Base-by-base conservation (phyloP, 345 rosid genomes). In the Stellera chamaejasme region DNA sequence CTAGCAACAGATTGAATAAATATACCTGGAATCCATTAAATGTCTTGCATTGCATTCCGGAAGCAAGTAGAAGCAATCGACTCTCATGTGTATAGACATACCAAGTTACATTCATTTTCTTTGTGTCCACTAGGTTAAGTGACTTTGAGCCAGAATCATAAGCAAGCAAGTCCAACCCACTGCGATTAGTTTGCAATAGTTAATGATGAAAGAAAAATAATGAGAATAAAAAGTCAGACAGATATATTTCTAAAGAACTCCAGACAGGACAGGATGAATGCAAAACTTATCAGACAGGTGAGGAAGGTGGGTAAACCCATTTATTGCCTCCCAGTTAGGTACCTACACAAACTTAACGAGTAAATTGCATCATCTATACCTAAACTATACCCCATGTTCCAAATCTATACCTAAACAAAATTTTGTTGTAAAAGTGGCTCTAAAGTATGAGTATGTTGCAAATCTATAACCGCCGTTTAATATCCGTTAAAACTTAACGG, bases 11-110 rank as follows among this genome's bases (percentile, higher is more conserved):
- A 50, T 56, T 52, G 63, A 23, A 10, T 12, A 59, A 32, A 13
- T 52, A 52, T 66, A 90, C 97, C 96, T 93, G 97, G 78, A 87
- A 87, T 68, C 96, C 99, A 71, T 66, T 75, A 68, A 94, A 74
- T 42, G 76, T 75, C 76, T 81, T 85, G 95, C 95, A 87, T 64
- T 90, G 96, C 88, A 94, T 75, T 75, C 97, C 97, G 6, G 97
- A 87, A 56, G 99, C 97, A 77, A 94, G 96, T 71, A 90, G 96
- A 78, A 90, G 79, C 81, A 90, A 66, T 63, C 99, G 88, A 66
- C 95, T 87, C 61, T 90, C 99, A 74, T 94, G 99, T 8, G 97
- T 90, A 70, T 94, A 90, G 58, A 73, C 69, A 75, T 80, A 90
- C 97, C 97, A 90, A 68, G 77, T 75, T 56, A 85, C 87, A 65